Evolutionary conservation across 805 yeast genomes (phyloP).

Genomic region (Lipomyces japonicus): DNA sequence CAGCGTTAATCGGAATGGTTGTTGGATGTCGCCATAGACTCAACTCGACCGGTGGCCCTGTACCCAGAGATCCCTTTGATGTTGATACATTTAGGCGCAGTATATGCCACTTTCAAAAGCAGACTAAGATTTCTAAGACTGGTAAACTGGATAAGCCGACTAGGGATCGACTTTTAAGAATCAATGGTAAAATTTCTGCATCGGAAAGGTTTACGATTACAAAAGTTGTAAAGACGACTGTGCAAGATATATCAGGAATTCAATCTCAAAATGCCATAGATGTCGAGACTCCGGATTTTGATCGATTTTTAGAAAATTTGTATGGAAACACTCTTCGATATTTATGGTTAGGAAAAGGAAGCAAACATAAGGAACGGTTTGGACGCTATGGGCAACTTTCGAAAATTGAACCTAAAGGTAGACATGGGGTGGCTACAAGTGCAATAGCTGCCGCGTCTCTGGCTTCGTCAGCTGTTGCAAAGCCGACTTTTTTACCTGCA

Average conservation of each 20-base stretch:
- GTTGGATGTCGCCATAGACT: constrained; percentile 63
- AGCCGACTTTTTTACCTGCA: neutral
- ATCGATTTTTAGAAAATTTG: constrained; percentile 33
- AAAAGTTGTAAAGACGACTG: constrained; percentile 66
- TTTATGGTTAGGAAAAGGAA: constrained; percentile 52
- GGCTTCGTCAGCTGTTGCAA: neutral
- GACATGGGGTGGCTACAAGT: neutral
- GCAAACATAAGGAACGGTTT: constrained; percentile 21
- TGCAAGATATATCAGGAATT: constrained; percentile 56
- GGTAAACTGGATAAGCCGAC: constrained; percentile 56
- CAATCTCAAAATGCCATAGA: constrained; percentile 36
- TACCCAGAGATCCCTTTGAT: constrained; percentile 81
- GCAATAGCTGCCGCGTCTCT: neutral
- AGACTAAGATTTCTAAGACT: constrained; percentile 50
- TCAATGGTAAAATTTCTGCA: constrained; percentile 44
- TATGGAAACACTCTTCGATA: constrained; percentile 38
- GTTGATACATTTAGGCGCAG: constrained; percentile 63
- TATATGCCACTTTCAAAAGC: constrained; percentile 75
- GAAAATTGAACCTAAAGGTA: too few species aligned
- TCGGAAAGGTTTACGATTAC: constrained; percentile 51
- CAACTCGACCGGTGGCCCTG: constrained; percentile 51
- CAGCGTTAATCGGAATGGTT: constrained; percentile 76
- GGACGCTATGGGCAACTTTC: too few species aligned
- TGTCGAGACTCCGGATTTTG: constrained; percentile 39
- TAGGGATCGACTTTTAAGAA: constrained; percentile 45